Conservation (phyloP, 352 stramenopile genomes). For the Globisporangium viniferum region DNA sequence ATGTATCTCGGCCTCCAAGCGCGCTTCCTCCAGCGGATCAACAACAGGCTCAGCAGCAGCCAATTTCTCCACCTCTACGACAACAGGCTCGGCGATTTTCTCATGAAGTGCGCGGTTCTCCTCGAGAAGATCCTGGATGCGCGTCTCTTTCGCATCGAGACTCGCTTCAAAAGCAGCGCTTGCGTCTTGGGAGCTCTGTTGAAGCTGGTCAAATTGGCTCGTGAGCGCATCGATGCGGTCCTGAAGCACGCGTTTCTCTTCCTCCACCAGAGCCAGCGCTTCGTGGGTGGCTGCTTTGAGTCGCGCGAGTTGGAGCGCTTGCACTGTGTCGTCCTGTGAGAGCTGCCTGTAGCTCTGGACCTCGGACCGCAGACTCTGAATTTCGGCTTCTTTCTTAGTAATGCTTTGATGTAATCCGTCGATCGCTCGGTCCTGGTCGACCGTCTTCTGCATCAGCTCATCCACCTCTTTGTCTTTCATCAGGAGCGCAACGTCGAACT, state of each 20-base stretch:
- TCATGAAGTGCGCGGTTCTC: slow-evolving; percentile 24
- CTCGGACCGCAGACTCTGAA: slow-evolving; percentile 27
- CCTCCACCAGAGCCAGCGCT: slow-evolving; percentile 47
- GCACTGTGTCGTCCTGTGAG: slow-evolving; percentile 74
- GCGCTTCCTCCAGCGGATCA: slow-evolving; percentile 1
- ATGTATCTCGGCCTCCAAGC: slow-evolving; percentile 26
- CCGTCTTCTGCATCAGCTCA: slow-evolving; percentile 39
- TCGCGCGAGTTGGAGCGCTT: slow-evolving; percentile 59
- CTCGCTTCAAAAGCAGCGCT: slow-evolving; percentile 19
- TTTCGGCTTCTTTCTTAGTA: slow-evolving; percentile 25
- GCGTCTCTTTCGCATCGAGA: slow-evolving; percentile 12
- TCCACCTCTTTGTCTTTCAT: slow-evolving; percentile 41
- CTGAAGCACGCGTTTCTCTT: slow-evolving; percentile 55
- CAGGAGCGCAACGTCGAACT: slow-evolving; percentile 1
- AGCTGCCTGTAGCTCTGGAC: slow-evolving; percentile 38
- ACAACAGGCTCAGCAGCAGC: slow-evolving; percentile 9
- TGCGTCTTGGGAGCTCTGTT: background rate
- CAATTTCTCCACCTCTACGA: slow-evolving; percentile 6
- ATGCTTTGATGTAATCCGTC: slow-evolving; percentile 27
- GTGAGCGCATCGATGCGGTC: slow-evolving; percentile 21
- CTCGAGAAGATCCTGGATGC: slow-evolving; percentile 27
- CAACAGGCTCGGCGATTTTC: slow-evolving; percentile 5
- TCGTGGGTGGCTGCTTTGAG: slow-evolving; percentile 61
- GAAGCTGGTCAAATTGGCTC: slow-evolving; percentile 10
- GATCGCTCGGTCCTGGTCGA: slow-evolving; percentile 35